A percentile compares a stretch with the other conserved stretches of the same genome.
Evolutionary conservation across 192 early-diverging fungal species (phyloP).

Genomic region (Physocladia obscura): DNA sequence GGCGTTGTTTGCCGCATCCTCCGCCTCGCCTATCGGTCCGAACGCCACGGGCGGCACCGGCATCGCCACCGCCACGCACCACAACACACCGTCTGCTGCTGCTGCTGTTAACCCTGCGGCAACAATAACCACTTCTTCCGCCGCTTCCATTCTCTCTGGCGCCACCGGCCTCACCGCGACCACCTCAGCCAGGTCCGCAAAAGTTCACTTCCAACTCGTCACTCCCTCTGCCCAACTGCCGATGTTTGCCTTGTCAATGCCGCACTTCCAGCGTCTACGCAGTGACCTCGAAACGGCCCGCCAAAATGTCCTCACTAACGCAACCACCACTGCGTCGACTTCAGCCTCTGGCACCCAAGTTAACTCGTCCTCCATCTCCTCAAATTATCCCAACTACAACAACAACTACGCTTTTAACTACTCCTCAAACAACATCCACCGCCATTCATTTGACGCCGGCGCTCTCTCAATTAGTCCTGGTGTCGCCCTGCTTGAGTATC

Average conservation of each 20-base stretch:
- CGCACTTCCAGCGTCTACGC: not conserved
- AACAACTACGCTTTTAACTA: not conserved
- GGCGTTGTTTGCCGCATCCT: not conserved
- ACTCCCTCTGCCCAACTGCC: not conserved
- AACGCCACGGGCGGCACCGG: not conserved
- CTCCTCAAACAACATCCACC: not conserved
- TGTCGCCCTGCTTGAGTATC: not conserved
- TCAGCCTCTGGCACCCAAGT: not conserved
- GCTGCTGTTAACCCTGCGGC: not conserved
- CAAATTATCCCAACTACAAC: not conserved
- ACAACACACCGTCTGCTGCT: not conserved
- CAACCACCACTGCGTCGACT: not conserved
- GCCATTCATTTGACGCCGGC: not conserved
- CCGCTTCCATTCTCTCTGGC: not conserved
- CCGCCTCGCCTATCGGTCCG: not conserved
- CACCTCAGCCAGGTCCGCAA: not conserved
- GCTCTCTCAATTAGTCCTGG: not conserved
- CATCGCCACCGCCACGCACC: not conserved
- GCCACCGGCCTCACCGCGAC: not conserved
- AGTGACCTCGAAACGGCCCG: not conserved
- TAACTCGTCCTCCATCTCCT: not conserved
- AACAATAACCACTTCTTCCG: not conserved
- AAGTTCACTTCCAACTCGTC: constrained; percentile 9
- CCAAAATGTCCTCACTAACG: not conserved
- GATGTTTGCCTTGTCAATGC: constrained; percentile 1